Evolutionary conservation across 106 monocot species (phyloP), one percentile per base, ranked within the genome.

Genomic region (Apostasia shenzhenica): DNA sequence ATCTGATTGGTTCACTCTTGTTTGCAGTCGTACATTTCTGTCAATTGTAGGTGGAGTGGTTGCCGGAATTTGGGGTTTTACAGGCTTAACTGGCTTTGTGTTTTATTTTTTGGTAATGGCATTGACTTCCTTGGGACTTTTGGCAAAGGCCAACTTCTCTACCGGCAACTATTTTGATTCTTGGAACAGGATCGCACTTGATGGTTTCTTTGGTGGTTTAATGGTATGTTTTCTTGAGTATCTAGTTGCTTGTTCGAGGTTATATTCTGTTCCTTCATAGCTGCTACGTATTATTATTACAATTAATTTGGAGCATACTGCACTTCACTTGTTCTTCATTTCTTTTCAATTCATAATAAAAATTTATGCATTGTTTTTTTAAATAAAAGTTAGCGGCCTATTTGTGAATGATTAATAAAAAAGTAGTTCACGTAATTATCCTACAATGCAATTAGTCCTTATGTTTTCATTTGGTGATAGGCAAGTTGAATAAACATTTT

Each of bases 61-160:
- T 71, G 97, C 97, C 61, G 97, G 97, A 72, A 87, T 99, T 61
- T 99, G 80, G 92, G 97, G 97, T 57, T 82, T 99, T 50, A 92
- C 92, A 37, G 87, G 97, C 55, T 81, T 92, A 70, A 83, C 61
- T 39, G 97, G 97, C 52, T 92, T 92, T 69, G 67, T 99, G 14
- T 84, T 99, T 55, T 99, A 99, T 66, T 87, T 99, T 54, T 45
- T 92, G 48, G 64, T 92, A 38, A 99, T 99, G 97, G 85, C 73
- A 55, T 48, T 80, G 39, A 77, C 87, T 60, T 99, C 97, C 53
- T 63, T 99, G 44, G 87, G 81, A 43, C 82, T 99, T 63, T 82
- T 83, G 48, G 79, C 79, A 9, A 92, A 99, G 78, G 92, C 97
- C 48, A 87, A 92, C 66, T 92, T 99, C 67, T 87, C 97, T n/a